phyloP scores from a whole-genome alignment of 257 asterid genomes.

The Capsicum rhomboideum region DNA sequence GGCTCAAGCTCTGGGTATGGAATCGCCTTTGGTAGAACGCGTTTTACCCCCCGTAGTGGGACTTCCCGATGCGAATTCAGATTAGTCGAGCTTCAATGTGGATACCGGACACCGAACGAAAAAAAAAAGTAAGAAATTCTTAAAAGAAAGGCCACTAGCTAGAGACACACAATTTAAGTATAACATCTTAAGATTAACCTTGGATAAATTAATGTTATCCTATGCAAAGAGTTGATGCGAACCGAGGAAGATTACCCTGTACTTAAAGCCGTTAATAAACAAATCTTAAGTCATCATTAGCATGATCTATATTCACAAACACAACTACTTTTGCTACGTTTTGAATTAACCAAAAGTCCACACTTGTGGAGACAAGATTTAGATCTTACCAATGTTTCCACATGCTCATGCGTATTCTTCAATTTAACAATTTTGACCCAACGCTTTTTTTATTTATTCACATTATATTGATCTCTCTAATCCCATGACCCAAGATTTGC shows the following conservation, averaged over 20 bases:
- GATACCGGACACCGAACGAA: too few relatives aligned
- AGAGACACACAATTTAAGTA: not conserved
- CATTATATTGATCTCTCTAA: not conserved
- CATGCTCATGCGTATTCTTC: conserved; percentile 22
- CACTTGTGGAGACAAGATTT: conserved; percentile 21
- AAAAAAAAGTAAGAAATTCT: not conserved
- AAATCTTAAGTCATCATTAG: not conserved
- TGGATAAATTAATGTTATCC: not conserved
- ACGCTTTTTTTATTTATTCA: not conserved
- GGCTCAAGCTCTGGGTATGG: too few relatives aligned
- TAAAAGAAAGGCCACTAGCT: not conserved
- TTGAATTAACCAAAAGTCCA: conserved; percentile 8
- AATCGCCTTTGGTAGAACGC: too few relatives aligned
- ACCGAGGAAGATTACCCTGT: conserved; percentile 2
- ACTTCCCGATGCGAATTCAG: too few relatives aligned
- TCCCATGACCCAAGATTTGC: not conserved
- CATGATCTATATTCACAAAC: not conserved
- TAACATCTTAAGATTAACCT: not conserved
- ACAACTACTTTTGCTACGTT: not conserved
- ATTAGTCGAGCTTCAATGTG: too few relatives aligned
- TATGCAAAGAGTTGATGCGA: not conserved
- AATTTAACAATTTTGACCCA: not conserved
- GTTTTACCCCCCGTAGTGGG: too few relatives aligned
- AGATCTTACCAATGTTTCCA: conserved; percentile 29
- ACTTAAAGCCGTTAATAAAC: conserved; percentile 1